Evolutionary conservation across 805 yeast genomes (phyloP).

Genomic region (Pichia cephalocereana): DNA sequence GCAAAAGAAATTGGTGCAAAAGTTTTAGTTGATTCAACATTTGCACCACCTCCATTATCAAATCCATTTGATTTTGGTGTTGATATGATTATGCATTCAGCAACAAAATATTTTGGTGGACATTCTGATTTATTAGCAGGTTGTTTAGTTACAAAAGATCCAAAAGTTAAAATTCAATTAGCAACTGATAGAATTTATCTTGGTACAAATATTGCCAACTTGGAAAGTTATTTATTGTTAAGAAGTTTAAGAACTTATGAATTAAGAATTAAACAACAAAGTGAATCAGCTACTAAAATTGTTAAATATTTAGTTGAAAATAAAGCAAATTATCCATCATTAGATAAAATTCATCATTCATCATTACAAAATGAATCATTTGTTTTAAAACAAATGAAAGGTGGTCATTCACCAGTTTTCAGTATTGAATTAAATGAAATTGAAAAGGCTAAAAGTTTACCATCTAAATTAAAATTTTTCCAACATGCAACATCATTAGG

Average conservation of each 20-base stretch:
- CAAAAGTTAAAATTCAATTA: slow-evolving; percentile 35
- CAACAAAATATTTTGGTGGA: slow-evolving; percentile 92
- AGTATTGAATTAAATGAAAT: slow-evolving; percentile 44
- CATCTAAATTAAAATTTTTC: slow-evolving; percentile 57
- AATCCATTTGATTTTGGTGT: slow-evolving; percentile 78
- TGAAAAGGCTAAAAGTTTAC: slow-evolving; percentile 53
- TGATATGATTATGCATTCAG: slow-evolving; percentile 87
- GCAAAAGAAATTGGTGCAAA: slow-evolving; percentile 76
- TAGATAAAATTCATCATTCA: slow-evolving; percentile 56
- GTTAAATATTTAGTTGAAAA: slow-evolving; percentile 53
- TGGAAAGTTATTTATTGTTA: slow-evolving; percentile 65
- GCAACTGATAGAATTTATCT: slow-evolving; percentile 55
- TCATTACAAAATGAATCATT: slow-evolving; percentile 66
- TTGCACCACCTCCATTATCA: slow-evolving; percentile 88
- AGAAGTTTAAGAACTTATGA: slow-evolving; percentile 79
- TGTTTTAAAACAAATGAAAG: slow-evolving; percentile 56
- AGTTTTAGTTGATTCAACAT: slow-evolving; percentile 72
- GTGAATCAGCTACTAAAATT: slow-evolving; percentile 49
- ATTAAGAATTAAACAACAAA: slow-evolving; percentile 59
- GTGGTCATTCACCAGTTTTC: slow-evolving; percentile 67
- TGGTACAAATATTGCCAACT: slow-evolving; percentile 72
- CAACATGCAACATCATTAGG: slow-evolving; percentile 92
- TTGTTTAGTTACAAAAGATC: slow-evolving; percentile 55
- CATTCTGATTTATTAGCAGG: slow-evolving; percentile 90
- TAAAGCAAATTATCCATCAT: slow-evolving; percentile 34